Conservation (phyloP, 2,329 filamentous ascomycete genomes). For the Ciborinia camelliae region DNA sequence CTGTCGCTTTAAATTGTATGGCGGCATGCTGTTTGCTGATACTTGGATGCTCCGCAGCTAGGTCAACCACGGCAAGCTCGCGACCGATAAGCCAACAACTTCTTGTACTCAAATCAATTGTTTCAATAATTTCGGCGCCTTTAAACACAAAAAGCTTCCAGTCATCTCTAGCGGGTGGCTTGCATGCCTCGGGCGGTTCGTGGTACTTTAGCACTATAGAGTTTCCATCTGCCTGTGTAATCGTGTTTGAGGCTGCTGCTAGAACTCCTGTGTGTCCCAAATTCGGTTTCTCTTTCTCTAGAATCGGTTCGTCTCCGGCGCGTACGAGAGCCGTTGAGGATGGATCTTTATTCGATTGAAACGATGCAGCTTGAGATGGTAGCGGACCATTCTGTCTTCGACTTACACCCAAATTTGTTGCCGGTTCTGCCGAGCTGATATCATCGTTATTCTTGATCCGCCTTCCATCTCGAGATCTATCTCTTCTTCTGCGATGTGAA, state of each 20-base stretch:
- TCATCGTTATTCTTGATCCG: constrained; percentile 23
- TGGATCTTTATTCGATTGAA: constrained; percentile 51
- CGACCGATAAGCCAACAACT: constrained; percentile 91
- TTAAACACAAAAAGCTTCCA: constrained; percentile 97
- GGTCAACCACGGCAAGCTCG: constrained; percentile 75
- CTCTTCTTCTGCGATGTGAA: constrained; percentile 29
- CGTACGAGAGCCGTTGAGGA: constrained; percentile 28
- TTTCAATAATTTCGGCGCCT: constrained; percentile 73
- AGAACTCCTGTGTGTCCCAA: constrained; percentile 76
- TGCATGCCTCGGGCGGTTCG: constrained; percentile 88
- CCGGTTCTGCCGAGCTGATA: background rate
- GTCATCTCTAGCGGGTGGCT: constrained; percentile 70
- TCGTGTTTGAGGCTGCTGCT: constrained; percentile 79
- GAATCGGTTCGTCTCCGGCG: constrained; percentile 43
- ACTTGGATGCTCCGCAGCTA: constrained; percentile 84
- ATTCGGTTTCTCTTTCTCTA: constrained; percentile 84
- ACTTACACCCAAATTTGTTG: constrained; percentile 19
- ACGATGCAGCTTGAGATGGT: constrained; percentile 58
- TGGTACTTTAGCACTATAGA: constrained; percentile 89
- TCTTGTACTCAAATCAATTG: constrained; percentile 68
- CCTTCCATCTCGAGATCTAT: constrained; percentile 30
- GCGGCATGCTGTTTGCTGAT: constrained; percentile 95
- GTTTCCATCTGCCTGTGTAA: constrained; percentile 68
- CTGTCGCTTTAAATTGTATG: constrained; percentile 84
- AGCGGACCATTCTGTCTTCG: constrained; percentile 46